A percentile compares a stretch with the other conserved stretches of the same genome.
These are phyloP conservation scores for Pelargonium myrrhifolium DNA, from an alignment of 441 rosid genomes.

Conservation along the genomic window DNA sequence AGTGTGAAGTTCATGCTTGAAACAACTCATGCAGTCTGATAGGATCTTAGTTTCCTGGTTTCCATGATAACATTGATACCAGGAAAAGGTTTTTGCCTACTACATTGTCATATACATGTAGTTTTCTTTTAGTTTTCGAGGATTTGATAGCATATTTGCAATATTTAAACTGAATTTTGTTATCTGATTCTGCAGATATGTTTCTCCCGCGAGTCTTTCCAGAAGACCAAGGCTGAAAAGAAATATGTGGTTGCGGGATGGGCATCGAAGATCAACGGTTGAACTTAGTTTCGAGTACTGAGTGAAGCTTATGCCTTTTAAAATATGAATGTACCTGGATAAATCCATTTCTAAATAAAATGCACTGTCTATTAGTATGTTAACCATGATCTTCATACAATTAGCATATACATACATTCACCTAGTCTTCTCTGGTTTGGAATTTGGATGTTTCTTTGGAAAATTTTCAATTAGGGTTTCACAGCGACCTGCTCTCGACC, in stretches of 20 bases:
- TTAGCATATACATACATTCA: too few species aligned
- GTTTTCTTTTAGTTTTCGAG: not conserved
- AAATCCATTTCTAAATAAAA: not conserved
- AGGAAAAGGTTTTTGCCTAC: too few species aligned
- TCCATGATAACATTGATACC: too few species aligned
- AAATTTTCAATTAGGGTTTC: too few species aligned
- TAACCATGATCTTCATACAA: not conserved
- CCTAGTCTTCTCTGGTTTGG: too few species aligned
- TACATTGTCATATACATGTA: not conserved
- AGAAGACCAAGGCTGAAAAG: slow-evolving; percentile 17
- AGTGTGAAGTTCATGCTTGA: too few species aligned
- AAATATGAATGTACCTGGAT: not conserved
- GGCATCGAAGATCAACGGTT: slow-evolving; percentile 21
- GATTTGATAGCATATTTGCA: not conserved
- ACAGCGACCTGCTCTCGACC: too few species aligned
- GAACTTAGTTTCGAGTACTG: not conserved
- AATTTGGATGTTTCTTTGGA: too few species aligned
- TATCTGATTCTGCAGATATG: slow-evolving; percentile 8
- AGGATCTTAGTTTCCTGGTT: too few species aligned
- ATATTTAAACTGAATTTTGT: not conserved
- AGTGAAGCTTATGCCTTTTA: not conserved
- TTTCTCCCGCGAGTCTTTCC: slow-evolving; percentile 21
- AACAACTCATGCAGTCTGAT: too few species aligned
- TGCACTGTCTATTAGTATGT: not conserved
- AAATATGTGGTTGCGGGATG: slow-evolving; percentile 24